Conservation (phyloP, 2,329 filamentous ascomycete genomes). For the Neonectria coccinea region DNA sequence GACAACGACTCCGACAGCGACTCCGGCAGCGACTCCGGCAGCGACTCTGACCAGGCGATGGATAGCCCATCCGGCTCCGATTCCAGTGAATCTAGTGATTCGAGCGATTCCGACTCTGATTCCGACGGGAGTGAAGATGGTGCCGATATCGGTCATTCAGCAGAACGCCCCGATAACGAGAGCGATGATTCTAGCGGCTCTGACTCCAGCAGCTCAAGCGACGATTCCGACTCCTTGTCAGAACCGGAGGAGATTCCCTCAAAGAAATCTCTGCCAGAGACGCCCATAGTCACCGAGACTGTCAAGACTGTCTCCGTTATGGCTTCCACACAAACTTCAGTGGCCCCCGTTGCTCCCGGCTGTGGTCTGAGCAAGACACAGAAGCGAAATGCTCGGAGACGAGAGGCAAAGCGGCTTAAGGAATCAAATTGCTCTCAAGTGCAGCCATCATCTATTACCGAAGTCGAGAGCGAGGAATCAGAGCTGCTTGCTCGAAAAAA, state of each 20-base stretch:
- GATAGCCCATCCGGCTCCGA: slow-evolving; percentile 7
- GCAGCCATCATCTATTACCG: slow-evolving; percentile 29
- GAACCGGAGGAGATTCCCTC: slow-evolving; percentile 54
- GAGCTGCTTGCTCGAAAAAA: slow-evolving; percentile 56
- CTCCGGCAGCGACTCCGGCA: slow-evolving; percentile 15
- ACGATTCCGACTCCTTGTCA: slow-evolving; percentile 46
- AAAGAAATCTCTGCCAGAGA: slow-evolving; percentile 38
- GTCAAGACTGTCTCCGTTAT: neutral
- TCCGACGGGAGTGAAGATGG: slow-evolving; percentile 14
- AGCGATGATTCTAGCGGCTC: slow-evolving; percentile 37
- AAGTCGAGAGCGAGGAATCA: slow-evolving; percentile 30
- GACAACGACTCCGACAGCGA: slow-evolving; percentile 6
- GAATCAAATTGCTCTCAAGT: slow-evolving; percentile 34
- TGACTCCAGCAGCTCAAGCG: slow-evolving; percentile 37
- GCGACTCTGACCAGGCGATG: slow-evolving; percentile 7
- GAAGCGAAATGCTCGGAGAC: slow-evolving; percentile 64
- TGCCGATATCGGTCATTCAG: slow-evolving; percentile 21
- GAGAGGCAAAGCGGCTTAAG: slow-evolving; percentile 49
- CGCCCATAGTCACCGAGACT: neutral
- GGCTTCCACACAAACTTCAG: slow-evolving; percentile 2
- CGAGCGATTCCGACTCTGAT: slow-evolving; percentile 30
- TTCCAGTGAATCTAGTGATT: slow-evolving; percentile 31
- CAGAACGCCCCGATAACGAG: slow-evolving; percentile 29
- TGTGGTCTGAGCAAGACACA: slow-evolving; percentile 59
- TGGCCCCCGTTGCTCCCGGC: slow-evolving; percentile 47